Conservation (phyloP, 306 rosid species). For the Quercus wislizeni region DNA sequence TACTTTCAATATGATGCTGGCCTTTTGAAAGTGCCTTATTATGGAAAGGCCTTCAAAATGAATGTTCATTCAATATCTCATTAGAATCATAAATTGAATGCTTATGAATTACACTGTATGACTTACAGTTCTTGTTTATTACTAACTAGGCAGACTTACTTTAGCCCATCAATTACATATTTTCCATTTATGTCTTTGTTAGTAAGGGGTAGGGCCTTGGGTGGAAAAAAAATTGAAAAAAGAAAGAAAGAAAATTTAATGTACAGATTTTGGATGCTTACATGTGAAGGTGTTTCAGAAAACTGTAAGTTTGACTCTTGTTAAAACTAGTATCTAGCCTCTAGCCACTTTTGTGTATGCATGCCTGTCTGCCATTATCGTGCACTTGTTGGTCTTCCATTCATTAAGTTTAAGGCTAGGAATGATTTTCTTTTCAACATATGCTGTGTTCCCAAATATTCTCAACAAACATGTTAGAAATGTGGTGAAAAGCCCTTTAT, state of each 20-base stretch:
- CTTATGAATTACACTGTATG: neutral
- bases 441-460: neutral
- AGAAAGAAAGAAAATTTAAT: neutral
- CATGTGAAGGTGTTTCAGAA: neutral
- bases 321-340: neutral
- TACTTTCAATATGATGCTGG: slow-evolving; percentile 13
- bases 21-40: neutral
- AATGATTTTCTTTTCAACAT: neutral
- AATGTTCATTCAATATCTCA: neutral
- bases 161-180: neutral
- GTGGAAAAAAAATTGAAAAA: neutral
- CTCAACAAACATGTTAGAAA: too few relatives aligned
- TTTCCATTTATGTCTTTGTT: neutral
- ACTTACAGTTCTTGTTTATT: neutral
- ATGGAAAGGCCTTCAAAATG: neutral
- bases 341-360: neutral
- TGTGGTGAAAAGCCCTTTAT: too few relatives aligned
- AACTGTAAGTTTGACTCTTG: neutral
- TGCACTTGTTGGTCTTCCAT: neutral
- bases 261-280: neutral
- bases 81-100: neutral
- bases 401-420: neutral
- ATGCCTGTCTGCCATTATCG: neutral
- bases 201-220: neutral
- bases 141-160: neutral